These are phyloP conservation scores for Crithidia fasciculata DNA, from an alignment of 208 protist genomes.

Conservation along the genomic window DNA sequence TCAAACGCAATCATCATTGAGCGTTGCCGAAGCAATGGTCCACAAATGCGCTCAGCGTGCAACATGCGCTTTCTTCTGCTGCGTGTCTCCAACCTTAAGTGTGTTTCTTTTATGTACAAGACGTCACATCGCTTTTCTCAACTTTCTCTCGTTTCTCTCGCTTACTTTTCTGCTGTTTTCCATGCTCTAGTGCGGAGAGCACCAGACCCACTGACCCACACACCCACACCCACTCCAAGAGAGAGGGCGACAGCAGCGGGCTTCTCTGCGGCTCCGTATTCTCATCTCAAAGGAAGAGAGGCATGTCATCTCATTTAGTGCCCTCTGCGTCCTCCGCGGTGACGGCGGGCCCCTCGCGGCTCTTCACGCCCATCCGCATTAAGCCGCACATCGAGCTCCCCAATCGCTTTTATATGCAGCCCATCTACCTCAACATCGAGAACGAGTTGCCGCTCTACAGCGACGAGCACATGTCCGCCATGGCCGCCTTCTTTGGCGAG, in stretches of 20 bases:
- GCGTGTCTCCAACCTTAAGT: too few relatives aligned
- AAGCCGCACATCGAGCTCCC: conserved; percentile 54
- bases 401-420: conserved; percentile 88
- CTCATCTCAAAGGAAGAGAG: neutral
- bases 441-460: conserved; percentile 58
- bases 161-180: neutral
- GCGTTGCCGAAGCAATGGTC: too few relatives aligned
- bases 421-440: conserved; percentile 90
- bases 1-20: too few relatives aligned
- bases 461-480: conserved; percentile 70
- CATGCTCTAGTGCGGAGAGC: neutral
- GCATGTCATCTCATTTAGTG: conserved; percentile 4
- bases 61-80: too few relatives aligned
- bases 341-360: neutral
- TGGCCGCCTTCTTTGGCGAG: conserved; percentile 84
- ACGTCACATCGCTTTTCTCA: too few relatives aligned
- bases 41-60: too few relatives aligned
- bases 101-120: too few relatives aligned
- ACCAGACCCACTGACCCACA: too few relatives aligned
- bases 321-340: conserved; percentile 4
- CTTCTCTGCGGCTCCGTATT: too few relatives aligned
- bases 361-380: conserved; percentile 76
- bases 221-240: too few relatives aligned
- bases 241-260: too few relatives aligned
- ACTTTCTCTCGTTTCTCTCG: too few relatives aligned